Evolutionary conservation across 192 early-diverging fungal species (phyloP).

Genomic region (Backusella macrospora): DNA sequence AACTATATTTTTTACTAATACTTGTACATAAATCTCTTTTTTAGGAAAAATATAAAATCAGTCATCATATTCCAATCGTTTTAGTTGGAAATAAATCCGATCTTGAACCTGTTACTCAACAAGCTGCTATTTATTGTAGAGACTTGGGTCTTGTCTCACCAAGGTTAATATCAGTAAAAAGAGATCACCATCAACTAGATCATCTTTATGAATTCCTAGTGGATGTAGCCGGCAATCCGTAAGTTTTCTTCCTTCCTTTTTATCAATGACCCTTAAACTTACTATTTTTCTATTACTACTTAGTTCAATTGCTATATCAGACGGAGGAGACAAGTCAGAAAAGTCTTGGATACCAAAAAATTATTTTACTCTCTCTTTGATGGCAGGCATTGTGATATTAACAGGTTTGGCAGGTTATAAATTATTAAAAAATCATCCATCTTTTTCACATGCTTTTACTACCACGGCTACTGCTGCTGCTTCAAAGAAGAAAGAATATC

Average conservation of each 20-base stretch:
- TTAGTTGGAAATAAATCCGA: conserved; percentile 97
- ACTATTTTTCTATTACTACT: no score
- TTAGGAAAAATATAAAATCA: conserved; percentile 80
- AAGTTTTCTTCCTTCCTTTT: conserved; percentile 25
- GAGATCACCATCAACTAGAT: conserved; percentile 79
- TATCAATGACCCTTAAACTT: neutral
- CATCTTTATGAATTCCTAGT: conserved; percentile 89
- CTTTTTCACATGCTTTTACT: neutral
- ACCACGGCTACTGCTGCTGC: neutral
- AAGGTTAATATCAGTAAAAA: conserved; percentile 87
- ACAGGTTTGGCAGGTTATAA: conserved; percentile 40
- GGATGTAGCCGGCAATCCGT: conserved; percentile 81
- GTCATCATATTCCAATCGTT: conserved; percentile 75
- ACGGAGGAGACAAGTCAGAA: conserved; percentile 31
- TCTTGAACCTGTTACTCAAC: conserved; percentile 73
- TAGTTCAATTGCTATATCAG: conserved; percentile 37
- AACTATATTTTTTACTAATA: no score
- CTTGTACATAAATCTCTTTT: neutral
- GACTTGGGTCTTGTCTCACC: conserved; percentile 82
- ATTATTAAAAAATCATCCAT: conserved; percentile 37
- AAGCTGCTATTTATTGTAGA: conserved; percentile 93
- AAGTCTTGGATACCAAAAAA: conserved; percentile 32
- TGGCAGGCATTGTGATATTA: conserved; percentile 36
- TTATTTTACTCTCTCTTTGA: conserved; percentile 34
- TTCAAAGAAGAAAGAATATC: neutral